Evolutionary conservation across 208 protist species (phyloP).

Genomic region (Wallacemonas rigidus): DNA sequence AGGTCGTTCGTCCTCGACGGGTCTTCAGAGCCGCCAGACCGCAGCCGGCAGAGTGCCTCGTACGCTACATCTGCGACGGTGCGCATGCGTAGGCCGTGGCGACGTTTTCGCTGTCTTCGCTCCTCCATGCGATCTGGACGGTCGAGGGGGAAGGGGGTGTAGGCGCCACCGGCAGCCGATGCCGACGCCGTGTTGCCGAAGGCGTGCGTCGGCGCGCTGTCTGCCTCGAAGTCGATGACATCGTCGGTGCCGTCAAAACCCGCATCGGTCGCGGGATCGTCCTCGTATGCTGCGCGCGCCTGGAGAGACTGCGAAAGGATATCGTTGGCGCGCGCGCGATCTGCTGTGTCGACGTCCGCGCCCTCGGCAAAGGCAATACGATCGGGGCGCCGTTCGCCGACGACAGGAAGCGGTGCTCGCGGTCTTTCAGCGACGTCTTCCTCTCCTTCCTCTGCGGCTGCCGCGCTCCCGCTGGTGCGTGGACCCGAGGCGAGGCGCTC

Average conservation of each 20-base stretch:
- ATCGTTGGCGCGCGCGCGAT: conserved; percentile 8
- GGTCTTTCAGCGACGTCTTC: neutral
- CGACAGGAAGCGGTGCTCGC: neutral
- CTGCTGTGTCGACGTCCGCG: conserved; percentile 1
- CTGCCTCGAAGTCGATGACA: neutral
- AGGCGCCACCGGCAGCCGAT: neutral
- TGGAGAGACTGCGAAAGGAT: neutral
- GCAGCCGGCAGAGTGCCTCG: conserved; percentile 24
- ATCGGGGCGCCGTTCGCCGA: neutral
- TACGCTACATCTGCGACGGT: conserved; percentile 45
- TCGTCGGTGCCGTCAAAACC: neutral
- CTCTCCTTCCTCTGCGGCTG: too few relatives aligned
- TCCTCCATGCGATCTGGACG: conserved; percentile 26
- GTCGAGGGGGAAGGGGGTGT: neutral
- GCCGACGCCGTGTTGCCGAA: neutral
- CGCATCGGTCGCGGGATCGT: neutral
- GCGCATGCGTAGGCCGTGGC: conserved; percentile 34
- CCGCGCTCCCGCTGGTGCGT: conserved; percentile 4
- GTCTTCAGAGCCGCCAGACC: neutral
- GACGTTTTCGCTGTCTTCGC: conserved; percentile 41
- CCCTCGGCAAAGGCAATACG: conserved; percentile 3
- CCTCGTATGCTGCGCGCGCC: conserved; percentile 6
- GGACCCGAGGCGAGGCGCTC: conserved; percentile 27
- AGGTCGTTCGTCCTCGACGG: conserved; percentile 13
- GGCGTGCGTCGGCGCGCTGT: neutral